Evolutionary conservation across 306 rosid species (phyloP).

Genomic region (Ormosia semicastrata): DNA sequence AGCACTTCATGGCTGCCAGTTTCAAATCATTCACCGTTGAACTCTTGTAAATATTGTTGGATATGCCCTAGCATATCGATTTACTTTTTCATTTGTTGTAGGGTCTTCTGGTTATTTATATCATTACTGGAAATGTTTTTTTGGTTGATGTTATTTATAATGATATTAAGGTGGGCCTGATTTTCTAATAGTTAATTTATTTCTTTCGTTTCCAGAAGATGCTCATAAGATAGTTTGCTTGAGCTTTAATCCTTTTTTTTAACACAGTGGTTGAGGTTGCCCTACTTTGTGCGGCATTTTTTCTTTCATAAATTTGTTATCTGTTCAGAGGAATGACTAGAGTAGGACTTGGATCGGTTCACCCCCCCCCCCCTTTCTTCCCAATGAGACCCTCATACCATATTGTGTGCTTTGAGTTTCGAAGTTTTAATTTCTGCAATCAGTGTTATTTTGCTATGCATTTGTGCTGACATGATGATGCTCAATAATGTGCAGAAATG

Average conservation of each 20-base stretch:
- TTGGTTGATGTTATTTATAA: not conserved
- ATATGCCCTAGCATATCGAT: not conserved
- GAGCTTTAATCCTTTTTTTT: not conserved
- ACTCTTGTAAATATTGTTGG: not conserved
- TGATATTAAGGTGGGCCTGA: not conserved
- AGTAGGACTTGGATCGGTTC: not conserved
- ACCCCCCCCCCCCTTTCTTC: not conserved
- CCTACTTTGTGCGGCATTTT: not conserved
- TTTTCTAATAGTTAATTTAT: not conserved
- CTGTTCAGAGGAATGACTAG: not conserved
- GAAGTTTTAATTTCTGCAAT: not conserved
- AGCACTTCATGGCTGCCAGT: not conserved
- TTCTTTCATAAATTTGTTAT: not conserved
- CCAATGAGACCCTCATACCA: not conserved
- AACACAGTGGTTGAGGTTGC: not conserved
- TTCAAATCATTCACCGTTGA: not conserved
- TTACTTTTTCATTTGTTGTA: not conserved
- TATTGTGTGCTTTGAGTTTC: not conserved
- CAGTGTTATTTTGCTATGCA: not conserved
- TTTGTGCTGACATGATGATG: slow-evolving; percentile 28
- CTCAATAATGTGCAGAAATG: slow-evolving; percentile 54
- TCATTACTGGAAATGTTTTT: not conserved
- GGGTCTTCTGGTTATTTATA: not conserved
- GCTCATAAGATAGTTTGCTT: not conserved
- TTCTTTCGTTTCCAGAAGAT: not conserved